Evolutionary conservation across 2,329 filamentous ascomycete species (phyloP).

Genomic region (Fusarium phyllophilum): DNA sequence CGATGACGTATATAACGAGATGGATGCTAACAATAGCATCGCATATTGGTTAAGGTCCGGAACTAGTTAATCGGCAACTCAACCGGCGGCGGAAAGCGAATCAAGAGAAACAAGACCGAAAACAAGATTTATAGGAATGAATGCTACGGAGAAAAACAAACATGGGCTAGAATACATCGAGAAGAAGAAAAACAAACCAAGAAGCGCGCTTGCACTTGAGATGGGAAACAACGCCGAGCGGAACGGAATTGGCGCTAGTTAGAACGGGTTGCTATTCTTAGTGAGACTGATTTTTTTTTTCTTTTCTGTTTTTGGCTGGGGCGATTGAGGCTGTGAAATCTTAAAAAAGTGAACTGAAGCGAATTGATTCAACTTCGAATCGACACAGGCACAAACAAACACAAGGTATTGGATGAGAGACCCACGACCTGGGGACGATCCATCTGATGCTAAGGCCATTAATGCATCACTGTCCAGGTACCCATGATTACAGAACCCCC

Average conservation of each 20-base stretch:
- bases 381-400: conserved; percentile 4
- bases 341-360: background rate
- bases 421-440: conserved; percentile 41
- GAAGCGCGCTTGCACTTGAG: conserved; percentile 38
- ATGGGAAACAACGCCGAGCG: conserved; percentile 32
- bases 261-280: conserved; percentile 40
- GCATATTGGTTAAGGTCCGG: background rate
- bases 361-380: conserved; percentile 1
- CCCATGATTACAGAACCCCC: background rate
- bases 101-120: background rate
- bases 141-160: conserved; percentile 1
- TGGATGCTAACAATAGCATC: conserved; percentile 29
- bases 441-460: conserved; percentile 33
- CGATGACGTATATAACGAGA: conserved; percentile 13
- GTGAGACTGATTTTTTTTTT: conserved; percentile 15
- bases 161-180: conserved; percentile 29
- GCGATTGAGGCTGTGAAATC: conserved; percentile 43
- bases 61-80: background rate
- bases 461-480: background rate
- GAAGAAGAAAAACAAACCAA: conserved; percentile 19
- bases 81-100: background rate
- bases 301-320: conserved; percentile 13
- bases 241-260: conserved; percentile 33
- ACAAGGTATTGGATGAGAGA: conserved; percentile 10
- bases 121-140: conserved; percentile 9